phyloP scores from a whole-genome alignment of 805 yeast species.

The Saccharomycopsis selenospora region DNA sequence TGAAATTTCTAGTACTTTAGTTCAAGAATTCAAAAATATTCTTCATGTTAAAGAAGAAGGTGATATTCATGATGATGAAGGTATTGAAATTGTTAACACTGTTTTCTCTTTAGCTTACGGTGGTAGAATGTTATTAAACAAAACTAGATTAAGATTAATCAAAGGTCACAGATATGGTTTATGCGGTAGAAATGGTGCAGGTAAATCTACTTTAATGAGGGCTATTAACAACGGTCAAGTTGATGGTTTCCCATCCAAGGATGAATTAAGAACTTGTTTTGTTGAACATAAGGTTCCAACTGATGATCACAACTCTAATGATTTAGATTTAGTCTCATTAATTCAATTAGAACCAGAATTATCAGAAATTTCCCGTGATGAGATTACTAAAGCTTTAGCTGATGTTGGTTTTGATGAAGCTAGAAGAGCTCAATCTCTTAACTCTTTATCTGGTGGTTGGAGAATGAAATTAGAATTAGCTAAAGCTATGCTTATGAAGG shows the following conservation, averaged over 20 bases:
- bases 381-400: constrained; percentile 66
- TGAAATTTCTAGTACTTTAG: constrained; percentile 37
- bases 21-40: constrained; percentile 44
- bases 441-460: constrained; percentile 98
- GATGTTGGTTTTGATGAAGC: constrained; percentile 90
- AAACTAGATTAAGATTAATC: constrained; percentile 76
- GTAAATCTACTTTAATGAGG: constrained; percentile 95
- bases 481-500: constrained; percentile 97
- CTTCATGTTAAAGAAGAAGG: constrained; percentile 49
- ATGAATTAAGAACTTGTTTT: constrained; percentile 83
- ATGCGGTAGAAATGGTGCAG: constrained; percentile 98
- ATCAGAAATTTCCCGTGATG: constrained; percentile 51
- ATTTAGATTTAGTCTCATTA: constrained; percentile 78
- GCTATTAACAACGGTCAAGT: constrained; percentile 93
- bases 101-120: constrained; percentile 96
- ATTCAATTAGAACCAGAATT: constrained; percentile 87
- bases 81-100: constrained; percentile 85
- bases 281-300: constrained; percentile 97
- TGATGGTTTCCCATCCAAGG: constrained; percentile 93
- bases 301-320: constrained; percentile 57
- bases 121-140: constrained; percentile 91
- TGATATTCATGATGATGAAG: constrained; percentile 64
- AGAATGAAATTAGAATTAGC: constrained; percentile 97
- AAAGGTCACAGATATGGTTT: constrained; percentile 97
- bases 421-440: constrained; percentile 84